Evolutionary conservation across 2,329 filamentous ascomycete species (phyloP).

Genomic region (Amesomyces nigricolor): DNA sequence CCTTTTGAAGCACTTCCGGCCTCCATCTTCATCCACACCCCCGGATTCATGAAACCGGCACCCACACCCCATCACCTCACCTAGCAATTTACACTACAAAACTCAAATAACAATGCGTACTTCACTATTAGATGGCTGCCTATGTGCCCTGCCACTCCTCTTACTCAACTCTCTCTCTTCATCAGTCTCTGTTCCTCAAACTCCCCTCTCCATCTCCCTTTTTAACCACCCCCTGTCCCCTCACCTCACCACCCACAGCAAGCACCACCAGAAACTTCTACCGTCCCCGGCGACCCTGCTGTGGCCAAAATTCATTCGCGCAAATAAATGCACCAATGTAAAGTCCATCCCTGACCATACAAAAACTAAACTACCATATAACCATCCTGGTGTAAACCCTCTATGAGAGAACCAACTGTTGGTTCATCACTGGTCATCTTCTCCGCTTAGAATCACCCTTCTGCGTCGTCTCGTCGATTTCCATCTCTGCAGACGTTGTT

Average conservation of each 20-base stretch:
- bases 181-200: neutral
- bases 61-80: neutral
- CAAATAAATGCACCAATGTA: slow-evolving; percentile 10
- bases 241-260: neutral
- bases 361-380: slow-evolving; percentile 10
- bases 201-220: neutral
- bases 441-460: neutral
- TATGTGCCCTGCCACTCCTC: slow-evolving; percentile 8
- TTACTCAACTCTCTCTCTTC: neutral
- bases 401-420: slow-evolving; percentile 1
- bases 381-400: slow-evolving; percentile 7
- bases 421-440: slow-evolving; percentile 12
- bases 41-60: slow-evolving; percentile 8
- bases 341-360: slow-evolving; percentile 2
- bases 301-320: neutral
- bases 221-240: neutral
- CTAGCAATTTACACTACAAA: neutral
- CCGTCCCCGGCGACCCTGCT: slow-evolving; percentile 3
- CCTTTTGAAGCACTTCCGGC: neutral
- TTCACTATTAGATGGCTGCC: slow-evolving; percentile 13
- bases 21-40: neutral
- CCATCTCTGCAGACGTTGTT: neutral
- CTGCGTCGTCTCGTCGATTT: neutral
- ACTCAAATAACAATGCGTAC: neutral
- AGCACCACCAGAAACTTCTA: neutral